Percentiles rank a stretch among this genome's conserved stretches.
Conservation (phyloP, 2,329 filamentous ascomycete genomes). For the Cordyceps pruinosa region DNA sequence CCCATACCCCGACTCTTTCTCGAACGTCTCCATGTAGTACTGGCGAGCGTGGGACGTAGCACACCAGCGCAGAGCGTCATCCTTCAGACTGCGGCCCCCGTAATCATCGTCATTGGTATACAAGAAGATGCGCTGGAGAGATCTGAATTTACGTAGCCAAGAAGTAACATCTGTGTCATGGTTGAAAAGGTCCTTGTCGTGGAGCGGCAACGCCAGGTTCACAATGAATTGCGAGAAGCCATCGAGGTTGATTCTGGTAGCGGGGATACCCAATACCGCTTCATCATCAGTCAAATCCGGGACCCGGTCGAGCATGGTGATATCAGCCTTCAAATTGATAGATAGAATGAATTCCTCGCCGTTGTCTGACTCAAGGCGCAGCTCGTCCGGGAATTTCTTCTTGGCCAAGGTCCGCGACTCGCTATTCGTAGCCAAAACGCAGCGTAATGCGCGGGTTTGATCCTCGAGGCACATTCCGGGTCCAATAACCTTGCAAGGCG, state of each 20-base stretch:
- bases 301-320: conserved; percentile 20
- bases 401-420: conserved; percentile 30
- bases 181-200: not conserved
- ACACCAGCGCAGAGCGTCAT: conserved; percentile 24
- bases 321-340: conserved; percentile 26
- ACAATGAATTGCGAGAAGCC: conserved; percentile 25
- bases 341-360: conserved; percentile 20
- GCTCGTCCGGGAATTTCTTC: conserved; percentile 25
- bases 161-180: conserved; percentile 3
- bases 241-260: conserved; percentile 16
- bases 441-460: conserved; percentile 24
- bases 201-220: conserved; percentile 21
- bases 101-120: conserved; percentile 3
- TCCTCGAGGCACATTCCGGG: conserved; percentile 21
- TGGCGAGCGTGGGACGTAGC: conserved; percentile 23
- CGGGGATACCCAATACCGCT: not conserved
- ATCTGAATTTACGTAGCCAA: not conserved
- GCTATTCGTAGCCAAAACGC: conserved; percentile 27
- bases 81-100: not conserved
- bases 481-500: conserved; percentile 13
- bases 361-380: conserved; percentile 21
- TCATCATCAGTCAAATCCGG: not conserved
- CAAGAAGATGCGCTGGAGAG: conserved; percentile 23
- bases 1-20: conserved; percentile 19
- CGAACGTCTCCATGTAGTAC: conserved; percentile 22